These are phyloP conservation scores for Athelia sp. DNA, from an alignment of 1,284 basidiomycete genomes.

Conservation along the genomic window DNA sequence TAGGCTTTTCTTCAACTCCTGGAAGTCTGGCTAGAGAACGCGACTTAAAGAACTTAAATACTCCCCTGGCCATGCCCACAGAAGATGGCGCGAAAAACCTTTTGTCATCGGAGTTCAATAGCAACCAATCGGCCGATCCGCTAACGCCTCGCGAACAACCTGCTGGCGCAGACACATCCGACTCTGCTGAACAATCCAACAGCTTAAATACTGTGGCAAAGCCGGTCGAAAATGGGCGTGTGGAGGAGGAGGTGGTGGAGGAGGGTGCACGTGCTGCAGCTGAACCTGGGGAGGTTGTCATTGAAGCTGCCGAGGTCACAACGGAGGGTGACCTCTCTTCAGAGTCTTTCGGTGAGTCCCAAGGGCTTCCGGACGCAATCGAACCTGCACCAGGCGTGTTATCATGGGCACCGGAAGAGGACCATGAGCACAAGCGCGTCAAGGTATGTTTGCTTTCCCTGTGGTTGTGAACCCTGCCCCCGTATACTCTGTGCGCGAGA, in stretches of 20 bases:
- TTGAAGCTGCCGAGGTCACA: not conserved
- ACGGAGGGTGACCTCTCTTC: not conserved
- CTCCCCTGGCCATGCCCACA: not conserved
- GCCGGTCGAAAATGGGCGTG: not conserved
- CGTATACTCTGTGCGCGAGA: not conserved
- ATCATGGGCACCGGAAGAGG: conserved; percentile 31
- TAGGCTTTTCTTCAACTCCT: not conserved
- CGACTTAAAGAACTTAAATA: not conserved
- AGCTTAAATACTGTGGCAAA: not conserved
- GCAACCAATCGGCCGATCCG: not conserved
- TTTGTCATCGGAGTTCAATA: not conserved
- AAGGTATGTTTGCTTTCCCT: conserved; percentile 29
- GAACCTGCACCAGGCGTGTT: not conserved
- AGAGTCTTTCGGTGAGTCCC: not conserved
- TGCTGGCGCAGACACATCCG: not conserved
- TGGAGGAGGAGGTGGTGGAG: not conserved
- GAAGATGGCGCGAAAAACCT: not conserved
- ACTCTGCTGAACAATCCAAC: not conserved
- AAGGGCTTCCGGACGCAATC: not conserved
- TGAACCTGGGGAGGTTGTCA: not conserved
- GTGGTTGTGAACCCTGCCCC: conserved; percentile 1
- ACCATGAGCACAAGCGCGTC: conserved; percentile 46
- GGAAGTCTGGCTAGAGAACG: not conserved
- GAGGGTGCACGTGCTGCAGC: not conserved
- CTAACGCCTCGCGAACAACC: not conserved